Evolutionary conservation across 1,139 yeast genomes (phyloP).

Genomic region (Scheffersomyces insectosa): DNA sequence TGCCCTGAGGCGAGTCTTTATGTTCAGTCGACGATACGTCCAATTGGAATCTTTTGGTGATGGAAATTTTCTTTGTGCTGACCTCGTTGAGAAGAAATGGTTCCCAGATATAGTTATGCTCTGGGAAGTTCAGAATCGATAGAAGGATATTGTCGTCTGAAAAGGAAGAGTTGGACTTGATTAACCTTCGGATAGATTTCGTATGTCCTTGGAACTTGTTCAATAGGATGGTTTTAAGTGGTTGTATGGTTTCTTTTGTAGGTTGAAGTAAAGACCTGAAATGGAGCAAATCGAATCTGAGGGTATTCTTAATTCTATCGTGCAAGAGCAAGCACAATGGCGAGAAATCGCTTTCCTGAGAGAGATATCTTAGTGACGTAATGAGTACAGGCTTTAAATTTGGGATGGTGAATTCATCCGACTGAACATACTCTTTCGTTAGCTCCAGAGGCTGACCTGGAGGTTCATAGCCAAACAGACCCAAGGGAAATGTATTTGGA

Average conservation of each 20-base stretch:
- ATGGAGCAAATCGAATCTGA: slow-evolving; percentile 29
- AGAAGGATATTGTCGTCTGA: slow-evolving; percentile 30
- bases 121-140: slow-evolving; percentile 44
- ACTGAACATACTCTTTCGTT: slow-evolving; percentile 1
- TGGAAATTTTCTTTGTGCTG: slow-evolving; percentile 21
- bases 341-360: slow-evolving; percentile 9
- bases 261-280: slow-evolving; percentile 7
- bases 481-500: slow-evolving; percentile 3
- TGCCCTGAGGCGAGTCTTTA: slow-evolving; percentile 15
- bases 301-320: slow-evolving; percentile 39
- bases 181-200: slow-evolving; percentile 69
- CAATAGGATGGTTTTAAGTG: slow-evolving; percentile 14
- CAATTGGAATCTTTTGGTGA: slow-evolving; percentile 39
- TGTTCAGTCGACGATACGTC: slow-evolving; percentile 17
- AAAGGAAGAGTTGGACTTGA: slow-evolving; percentile 51
- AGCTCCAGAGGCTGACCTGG: neutral
- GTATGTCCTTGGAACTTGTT: slow-evolving; percentile 80
- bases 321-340: slow-evolving; percentile 33
- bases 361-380: slow-evolving; percentile 20
- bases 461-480: slow-evolving; percentile 1
- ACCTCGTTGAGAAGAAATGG: slow-evolving; percentile 35
- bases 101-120: slow-evolving; percentile 69
- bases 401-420: slow-evolving; percentile 16
- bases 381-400: slow-evolving; percentile 25
- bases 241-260: neutral